Evolutionary conservation across 164 flowering plant species (phyloP).

Genomic region (Hamamelis virginiana): DNA sequence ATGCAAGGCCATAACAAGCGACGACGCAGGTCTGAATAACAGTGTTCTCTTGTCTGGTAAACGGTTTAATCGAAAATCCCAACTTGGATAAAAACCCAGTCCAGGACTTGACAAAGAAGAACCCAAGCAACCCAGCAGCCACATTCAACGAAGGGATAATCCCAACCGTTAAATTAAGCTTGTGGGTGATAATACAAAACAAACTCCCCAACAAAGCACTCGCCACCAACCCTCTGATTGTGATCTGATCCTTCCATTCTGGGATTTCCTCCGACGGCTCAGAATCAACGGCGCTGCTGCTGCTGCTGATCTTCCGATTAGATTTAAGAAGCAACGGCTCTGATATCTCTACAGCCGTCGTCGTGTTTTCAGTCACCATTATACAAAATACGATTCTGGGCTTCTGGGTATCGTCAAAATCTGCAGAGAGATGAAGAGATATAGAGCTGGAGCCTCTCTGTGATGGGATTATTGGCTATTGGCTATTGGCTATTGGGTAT

Average conservation of each 20-base stretch:
- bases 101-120: conserved; percentile 85
- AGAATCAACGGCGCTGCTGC: conserved; percentile 4
- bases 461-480: no score
- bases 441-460: no score
- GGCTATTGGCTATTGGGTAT: no score
- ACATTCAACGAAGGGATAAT: conserved; percentile 85
- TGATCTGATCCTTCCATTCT: conserved; percentile 84
- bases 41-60: conserved; percentile 86
- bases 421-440: no score
- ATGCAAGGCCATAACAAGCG: conserved; percentile 90
- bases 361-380: conserved; percentile 48
- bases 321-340: conserved; percentile 48
- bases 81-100: conserved; percentile 52
- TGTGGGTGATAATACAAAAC: conserved; percentile 86
- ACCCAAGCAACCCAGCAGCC: conserved; percentile 84
- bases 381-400: no score
- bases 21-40: conserved; percentile 95
- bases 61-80: conserved; percentile 55
- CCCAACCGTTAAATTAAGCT: conserved; percentile 88
- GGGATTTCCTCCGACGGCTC: conserved; percentile 40
- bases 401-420: no score
- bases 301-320: conserved; percentile 6
- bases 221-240: conserved; percentile 68
- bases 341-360: conserved; percentile 37
- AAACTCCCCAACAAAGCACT: conserved; percentile 68